A percentile compares a stretch with the other conserved stretches of the same genome.
These are phyloP conservation scores for Rhizophagus prolifer DNA, from an alignment of 192 early-diverging fungal genomes.

Conservation along the genomic window DNA sequence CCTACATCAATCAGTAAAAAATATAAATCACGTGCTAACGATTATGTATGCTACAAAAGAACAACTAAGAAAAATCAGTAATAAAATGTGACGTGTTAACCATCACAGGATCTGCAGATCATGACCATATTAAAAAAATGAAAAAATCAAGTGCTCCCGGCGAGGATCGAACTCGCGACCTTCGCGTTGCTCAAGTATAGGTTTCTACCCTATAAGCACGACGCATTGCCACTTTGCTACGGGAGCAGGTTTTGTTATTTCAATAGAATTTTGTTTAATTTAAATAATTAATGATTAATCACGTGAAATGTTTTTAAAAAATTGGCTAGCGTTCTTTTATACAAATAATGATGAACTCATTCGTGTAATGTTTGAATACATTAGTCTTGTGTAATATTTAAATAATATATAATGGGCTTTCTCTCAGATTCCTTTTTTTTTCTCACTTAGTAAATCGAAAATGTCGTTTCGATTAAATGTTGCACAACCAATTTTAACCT, in stretches of 20 bases:
- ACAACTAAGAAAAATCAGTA: too few relatives aligned
- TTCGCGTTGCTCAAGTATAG: constrained; percentile 32
- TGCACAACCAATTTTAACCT: constrained; percentile 1
- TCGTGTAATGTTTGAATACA: too few relatives aligned
- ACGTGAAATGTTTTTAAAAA: not conserved
- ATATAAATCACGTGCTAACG: too few relatives aligned
- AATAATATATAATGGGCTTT: too few relatives aligned
- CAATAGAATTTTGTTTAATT: not conserved
- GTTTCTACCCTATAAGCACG: constrained; percentile 26
- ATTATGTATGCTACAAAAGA: too few relatives aligned
- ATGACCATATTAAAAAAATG: not conserved
- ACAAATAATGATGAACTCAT: too few relatives aligned
- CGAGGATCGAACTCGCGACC: constrained; percentile 31
- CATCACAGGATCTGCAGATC: not conserved
- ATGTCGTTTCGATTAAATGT: constrained; percentile 12
- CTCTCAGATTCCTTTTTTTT: too few relatives aligned
- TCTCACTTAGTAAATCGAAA: not conserved
- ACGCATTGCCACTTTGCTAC: constrained; percentile 32
- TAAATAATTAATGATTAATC: not conserved
- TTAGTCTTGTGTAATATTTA: too few relatives aligned
- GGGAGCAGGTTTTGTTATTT: not conserved
- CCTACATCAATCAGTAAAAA: too few relatives aligned
- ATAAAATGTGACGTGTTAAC: too few relatives aligned
- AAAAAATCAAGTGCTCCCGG: constrained; percentile 24
- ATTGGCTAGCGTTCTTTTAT: too few relatives aligned